Conservation (phyloP, 2,329 filamentous ascomycete species). For the Lachnellula hyalina region DNA sequence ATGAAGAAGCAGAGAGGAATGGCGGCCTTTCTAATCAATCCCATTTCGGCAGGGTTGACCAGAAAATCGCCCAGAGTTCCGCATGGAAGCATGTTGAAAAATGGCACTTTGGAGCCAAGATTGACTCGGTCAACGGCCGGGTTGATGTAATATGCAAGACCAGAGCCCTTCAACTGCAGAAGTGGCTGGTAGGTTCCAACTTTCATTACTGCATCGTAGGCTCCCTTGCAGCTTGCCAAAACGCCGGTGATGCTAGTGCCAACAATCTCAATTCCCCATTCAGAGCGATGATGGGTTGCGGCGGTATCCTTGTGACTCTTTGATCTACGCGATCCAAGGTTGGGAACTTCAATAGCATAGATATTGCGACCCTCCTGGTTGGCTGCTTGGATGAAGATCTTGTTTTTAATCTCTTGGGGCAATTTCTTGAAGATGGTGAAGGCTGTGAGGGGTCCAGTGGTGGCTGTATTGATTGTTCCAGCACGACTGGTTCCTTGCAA, state of each 20-base stretch:
- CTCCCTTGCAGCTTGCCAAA: not conserved
- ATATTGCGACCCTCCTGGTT: not conserved
- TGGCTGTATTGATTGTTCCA: not conserved
- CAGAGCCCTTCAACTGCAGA: not conserved
- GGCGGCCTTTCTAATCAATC: not conserved
- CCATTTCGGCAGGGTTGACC: not conserved
- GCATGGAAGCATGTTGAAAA: not conserved
- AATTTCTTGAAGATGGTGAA: conserved; percentile 5
- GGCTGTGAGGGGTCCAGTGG: not conserved
- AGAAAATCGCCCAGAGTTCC: not conserved
- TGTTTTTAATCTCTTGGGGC: conserved; percentile 7
- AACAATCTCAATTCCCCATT: not conserved
- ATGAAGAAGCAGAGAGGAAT: not conserved
- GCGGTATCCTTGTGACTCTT: not conserved
- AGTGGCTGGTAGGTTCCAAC: not conserved
- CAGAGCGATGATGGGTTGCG: not conserved
- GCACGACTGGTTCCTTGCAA: not conserved
- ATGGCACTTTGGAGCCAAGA: not conserved
- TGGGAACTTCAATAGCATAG: not conserved
- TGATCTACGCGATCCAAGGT: not conserved
- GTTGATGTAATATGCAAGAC: not conserved
- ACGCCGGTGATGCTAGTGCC: not conserved
- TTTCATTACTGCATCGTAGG: not conserved
- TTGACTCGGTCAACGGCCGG: not conserved
- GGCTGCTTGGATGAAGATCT: conserved; percentile 4